phyloP scores from a whole-genome alignment of 129 eudicot genomes.

The Calendula officinalis region DNA sequence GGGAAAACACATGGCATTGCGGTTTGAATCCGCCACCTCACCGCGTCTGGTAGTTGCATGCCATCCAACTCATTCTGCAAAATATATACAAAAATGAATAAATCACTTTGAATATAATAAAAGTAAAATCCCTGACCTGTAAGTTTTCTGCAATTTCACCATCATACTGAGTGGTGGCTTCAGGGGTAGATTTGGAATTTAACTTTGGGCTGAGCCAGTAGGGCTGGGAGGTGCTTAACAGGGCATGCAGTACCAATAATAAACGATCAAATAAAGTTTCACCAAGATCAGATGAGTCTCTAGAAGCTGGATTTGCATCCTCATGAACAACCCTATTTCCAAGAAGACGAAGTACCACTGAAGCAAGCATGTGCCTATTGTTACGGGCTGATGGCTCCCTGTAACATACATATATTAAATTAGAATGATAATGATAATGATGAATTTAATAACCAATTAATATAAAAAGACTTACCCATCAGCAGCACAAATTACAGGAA shows the following conservation, averaged over 20 bases:
- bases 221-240: slow-evolving; percentile 73
- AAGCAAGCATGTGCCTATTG: slow-evolving; percentile 73
- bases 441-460: too few species aligned
- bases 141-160: slow-evolving; percentile 76
- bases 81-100: slow-evolving; percentile 1
- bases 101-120: too few species aligned
- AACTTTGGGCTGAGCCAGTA: slow-evolving; percentile 66
- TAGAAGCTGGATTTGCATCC: slow-evolving; percentile 45
- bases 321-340: slow-evolving; percentile 94
- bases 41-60: slow-evolving; percentile 68
- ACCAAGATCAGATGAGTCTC: slow-evolving; percentile 52
- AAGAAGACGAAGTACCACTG: slow-evolving; percentile 81
- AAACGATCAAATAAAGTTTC: slow-evolving; percentile 73
- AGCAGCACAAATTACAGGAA: slow-evolving; percentile 61
- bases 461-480: slow-evolving; percentile 53
- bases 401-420: too few species aligned
- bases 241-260: slow-evolving; percentile 72
- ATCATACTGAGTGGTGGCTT: slow-evolving; percentile 49
- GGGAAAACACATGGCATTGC: slow-evolving; percentile 78
- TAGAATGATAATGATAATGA: too few species aligned
- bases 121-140: too few species aligned
- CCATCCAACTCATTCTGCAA: slow-evolving; percentile 87
- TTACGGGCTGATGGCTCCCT: slow-evolving; percentile 80
- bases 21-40: slow-evolving; percentile 85
- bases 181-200: slow-evolving; percentile 43